Base-by-base conservation (phyloP, 2,329 filamentous ascomycete species). In the Clonostachys rhizophaga region DNA sequence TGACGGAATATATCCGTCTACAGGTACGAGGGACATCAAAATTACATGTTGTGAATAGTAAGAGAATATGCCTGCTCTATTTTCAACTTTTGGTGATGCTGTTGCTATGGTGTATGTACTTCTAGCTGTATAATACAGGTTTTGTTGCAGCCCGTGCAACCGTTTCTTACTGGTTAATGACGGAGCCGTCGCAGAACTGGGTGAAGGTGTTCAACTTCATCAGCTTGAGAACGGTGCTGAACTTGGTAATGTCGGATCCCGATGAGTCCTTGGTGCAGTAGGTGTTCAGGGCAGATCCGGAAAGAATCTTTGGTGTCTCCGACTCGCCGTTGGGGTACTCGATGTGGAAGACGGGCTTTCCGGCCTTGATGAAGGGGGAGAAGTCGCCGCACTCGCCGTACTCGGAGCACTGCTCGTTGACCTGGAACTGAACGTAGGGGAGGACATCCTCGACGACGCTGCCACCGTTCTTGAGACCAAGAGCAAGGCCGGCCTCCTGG, bases 261-360 rank as follows among this genome's bases (percentile, higher is more conserved):
- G 71, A 71, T 12, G 58, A 54, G 18, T 62, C 66, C 40, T 52
- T 47, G 40, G 49, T 47, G 4, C 66, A 63, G 58, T 81, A 86
- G 18, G 72, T 70, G 7, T 60, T 55, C 5, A 61, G 49, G 52
- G 70, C 59, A 51, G 65, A 52, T 18, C 52, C 49, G 5, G 55
- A 44, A 4, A 61, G 56, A 16, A 77, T 65, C 8, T 72, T 74
- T 7, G 72, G 62, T 6, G 72, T 49, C 8, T 72, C 62, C 7
- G 72, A 74, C 9, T 72, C 74, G 10, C 69, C 72, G 40, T 75
- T 68, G 4, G 82, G 82, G 56, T 89, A 89, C 66, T 89, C 86
- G 52, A 89, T 86, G 58, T 87, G 79, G 60, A 88, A 87, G 34
- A 89, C 84, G 2, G 85, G 84, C 62, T 88, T 87, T 34, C 71